Evolutionary conservation across 768 basidiomycete genomes (phyloP), one percentile per base, ranked within the genome.

Genomic region (Russula dissimulans): DNA sequence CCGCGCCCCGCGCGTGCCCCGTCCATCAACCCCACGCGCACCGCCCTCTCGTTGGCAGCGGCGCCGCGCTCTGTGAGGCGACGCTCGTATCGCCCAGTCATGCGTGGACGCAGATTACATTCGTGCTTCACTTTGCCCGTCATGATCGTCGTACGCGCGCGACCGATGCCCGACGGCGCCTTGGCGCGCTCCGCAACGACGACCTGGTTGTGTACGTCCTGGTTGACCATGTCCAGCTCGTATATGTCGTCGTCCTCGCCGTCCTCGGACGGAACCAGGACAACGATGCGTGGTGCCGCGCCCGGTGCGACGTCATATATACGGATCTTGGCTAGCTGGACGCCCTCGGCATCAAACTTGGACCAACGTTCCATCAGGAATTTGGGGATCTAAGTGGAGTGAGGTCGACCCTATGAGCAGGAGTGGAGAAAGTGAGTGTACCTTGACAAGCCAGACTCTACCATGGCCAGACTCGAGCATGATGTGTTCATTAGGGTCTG

Each of bases 341-440:
- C 74, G 62, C 87, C 88, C 59, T 90, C 89, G 5, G 79, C 79
- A 62, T 84, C 77, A 44, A 91, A 80, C 34, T 82, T 74, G n/a
- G 83, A 75, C 94, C 94, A 97, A 38, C 86, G 80, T 65, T 91
- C 86, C 77, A 94, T 82, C 55, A 97, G 76, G 70, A 87, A 88
- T 69, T 87, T 87, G 0, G 93, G 94, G 46, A 95, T 84, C 90
- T 92, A 34, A 22, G 22, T 5, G 14, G 36, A 9, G n/a, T 29
- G 52, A 22, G 39, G 14, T 15, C 39, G 14, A 41, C 8, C 17
- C 17, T 17, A 42, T 3, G 51, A 18, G 57, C 44, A n/a, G 26
- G 32, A 32, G 22, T 53, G 44, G 46, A 46, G 65, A 54, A 57
- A n/a, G 48, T n/a, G 34, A 44, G 38, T 77, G 66, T 66, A 89